Evolutionary conservation across 2,329 filamentous ascomycete species (phyloP).

Genomic region (Phaeosphaeria sp.): DNA sequence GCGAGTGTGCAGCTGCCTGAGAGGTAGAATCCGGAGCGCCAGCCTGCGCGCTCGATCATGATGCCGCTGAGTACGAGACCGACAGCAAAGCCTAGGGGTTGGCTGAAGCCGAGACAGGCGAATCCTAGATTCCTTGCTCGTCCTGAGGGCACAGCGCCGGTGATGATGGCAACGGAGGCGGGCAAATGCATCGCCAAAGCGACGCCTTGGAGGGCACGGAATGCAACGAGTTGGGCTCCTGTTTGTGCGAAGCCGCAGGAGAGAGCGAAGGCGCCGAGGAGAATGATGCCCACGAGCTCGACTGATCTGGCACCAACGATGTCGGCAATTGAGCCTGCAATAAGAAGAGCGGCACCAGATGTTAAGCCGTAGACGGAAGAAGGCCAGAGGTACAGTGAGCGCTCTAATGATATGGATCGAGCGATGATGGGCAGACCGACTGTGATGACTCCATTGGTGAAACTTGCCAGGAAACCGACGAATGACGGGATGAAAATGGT

Average conservation of each 20-base stretch:
- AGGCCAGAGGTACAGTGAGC: constrained; percentile 39
- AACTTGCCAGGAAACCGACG: constrained; percentile 38
- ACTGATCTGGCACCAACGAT: constrained; percentile 56
- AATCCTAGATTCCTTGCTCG: constrained; percentile 42
- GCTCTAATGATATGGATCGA: constrained; percentile 26
- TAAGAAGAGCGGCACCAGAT: constrained; percentile 57
- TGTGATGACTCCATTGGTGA: constrained; percentile 51
- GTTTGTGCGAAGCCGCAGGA: constrained; percentile 54
- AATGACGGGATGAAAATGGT: constrained; percentile 31
- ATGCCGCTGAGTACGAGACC: constrained; percentile 60
- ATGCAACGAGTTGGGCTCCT: constrained; percentile 52
- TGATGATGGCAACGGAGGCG: constrained; percentile 56
- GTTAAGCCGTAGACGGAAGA: constrained; percentile 50
- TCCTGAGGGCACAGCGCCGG: constrained; percentile 30
- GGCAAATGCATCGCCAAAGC: constrained; percentile 57
- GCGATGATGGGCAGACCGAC: constrained; percentile 54
- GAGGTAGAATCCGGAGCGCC: constrained; percentile 57
- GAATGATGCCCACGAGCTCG: constrained; percentile 52
- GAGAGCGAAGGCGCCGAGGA: constrained; percentile 54
- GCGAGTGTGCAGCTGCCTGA: constrained; percentile 21
- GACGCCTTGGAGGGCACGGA: constrained; percentile 57
- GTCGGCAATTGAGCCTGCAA: constrained; percentile 60
- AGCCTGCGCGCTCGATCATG: constrained; percentile 56
- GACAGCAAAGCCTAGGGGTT: constrained; percentile 59
- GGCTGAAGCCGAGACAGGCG: constrained; percentile 52